Evolutionary conservation across 352 stramenopile genomes (phyloP), one percentile per base, ranked within the genome.

Genomic region (Globisporangium yorkense): DNA sequence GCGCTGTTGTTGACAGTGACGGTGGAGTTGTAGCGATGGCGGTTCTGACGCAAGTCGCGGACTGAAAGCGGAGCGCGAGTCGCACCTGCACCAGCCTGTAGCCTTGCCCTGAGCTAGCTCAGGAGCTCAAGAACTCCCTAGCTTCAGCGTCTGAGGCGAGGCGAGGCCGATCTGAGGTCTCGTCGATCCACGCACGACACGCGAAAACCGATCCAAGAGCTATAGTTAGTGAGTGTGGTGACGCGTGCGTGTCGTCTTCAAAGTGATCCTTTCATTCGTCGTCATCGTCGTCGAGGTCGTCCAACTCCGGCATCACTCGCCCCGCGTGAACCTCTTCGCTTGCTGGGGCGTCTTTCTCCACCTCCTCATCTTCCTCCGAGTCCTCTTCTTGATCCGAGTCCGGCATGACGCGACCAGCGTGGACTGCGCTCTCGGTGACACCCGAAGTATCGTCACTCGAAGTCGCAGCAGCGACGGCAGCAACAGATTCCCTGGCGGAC

Each of bases 301-400:
- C 74, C 43, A 89, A 54, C 51, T 74, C 67, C 1, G 81, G 78
- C 69, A 89, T 74, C 27, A 82, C 68, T 41, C 77, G 77, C 21
- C 75, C 77, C 8, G 71, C 62, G 48, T 91, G 79, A 9, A 87
- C 66, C 27, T 65, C 68, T 16, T 57, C 54, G 3, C 5, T 56
- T 33, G 29, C 43, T 47, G 47, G 20, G 15, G 24, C 24, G 43
- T 54, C 60, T 13, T 48, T 46, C 18, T 69, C 62, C 9, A 65
- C 53, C 1, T 75, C 63, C 20, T 73, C 62, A 0, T 74, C 65
- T 37, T 73, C 51, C 1, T 70, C 63, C 29, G 62, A 51, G 5
- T 74, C 65, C 4, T 80, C 59, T 3, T 46, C 52, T 7, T 49
- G 40, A 18, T 57, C 53, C 37, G 31, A 51, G 31, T 56, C 46